Percentiles rank a stretch among this genome's conserved stretches.
phyloP scores from a whole-genome alignment of 495 filamentous ascomycete genomes.

The Penicillium parvum region DNA sequence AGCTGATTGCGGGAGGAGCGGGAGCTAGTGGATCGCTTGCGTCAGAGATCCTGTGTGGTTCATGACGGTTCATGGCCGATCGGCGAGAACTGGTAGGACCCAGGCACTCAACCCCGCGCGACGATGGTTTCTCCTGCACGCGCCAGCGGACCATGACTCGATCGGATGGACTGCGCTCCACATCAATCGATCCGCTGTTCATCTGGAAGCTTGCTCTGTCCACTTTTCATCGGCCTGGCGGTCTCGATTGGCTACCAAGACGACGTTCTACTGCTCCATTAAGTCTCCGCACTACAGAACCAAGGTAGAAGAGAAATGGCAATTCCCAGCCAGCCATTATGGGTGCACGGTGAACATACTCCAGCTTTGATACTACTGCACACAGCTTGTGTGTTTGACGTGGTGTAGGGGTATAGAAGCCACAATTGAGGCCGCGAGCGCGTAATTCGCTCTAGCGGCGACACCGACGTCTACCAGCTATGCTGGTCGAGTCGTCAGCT shows the following conservation, averaged over 20 bases:
- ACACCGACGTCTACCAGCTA: too few species aligned
- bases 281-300: conserved; percentile 2
- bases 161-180: not conserved
- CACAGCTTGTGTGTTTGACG: too few species aligned
- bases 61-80: conserved; percentile 6
- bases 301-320: not conserved
- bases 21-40: conserved; percentile 11
- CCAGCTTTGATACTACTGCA: not conserved
- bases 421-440: not conserved
- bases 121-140: not conserved
- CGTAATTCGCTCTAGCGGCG: conserved; percentile 1
- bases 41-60: conserved; percentile 17
- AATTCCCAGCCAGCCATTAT: conserved; percentile 17
- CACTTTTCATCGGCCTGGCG: too few species aligned
- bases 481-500: too few species aligned
- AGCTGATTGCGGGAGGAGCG: conserved; percentile 11
- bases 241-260: conserved; percentile 12
- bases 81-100: conserved; percentile 7
- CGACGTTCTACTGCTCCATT: not conserved
- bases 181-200: conserved; percentile 18
- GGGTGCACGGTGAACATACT: not conserved
- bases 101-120: conserved; percentile 7
- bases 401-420: not conserved
- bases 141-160: not conserved
- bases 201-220: conserved; percentile 3